Conservation (phyloP, 108 stramenopile species). For the Cyclotella cryptica region DNA sequence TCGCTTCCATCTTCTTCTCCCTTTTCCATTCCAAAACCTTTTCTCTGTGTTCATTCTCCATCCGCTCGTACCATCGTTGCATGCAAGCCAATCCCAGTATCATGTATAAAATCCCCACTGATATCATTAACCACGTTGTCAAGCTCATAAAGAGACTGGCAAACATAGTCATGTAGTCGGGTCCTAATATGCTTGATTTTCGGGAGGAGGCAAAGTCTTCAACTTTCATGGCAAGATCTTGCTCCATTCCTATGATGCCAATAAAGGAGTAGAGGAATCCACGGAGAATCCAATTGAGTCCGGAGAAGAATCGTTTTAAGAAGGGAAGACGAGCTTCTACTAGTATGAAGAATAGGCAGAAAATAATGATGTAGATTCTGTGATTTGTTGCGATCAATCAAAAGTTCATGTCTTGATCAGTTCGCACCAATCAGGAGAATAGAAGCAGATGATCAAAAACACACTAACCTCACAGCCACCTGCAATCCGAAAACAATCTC, state of each 20-base stretch:
- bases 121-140: slow-evolving; percentile 53
- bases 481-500: slow-evolving; percentile 27
- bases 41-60: slow-evolving; percentile 37
- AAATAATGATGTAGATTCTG: slow-evolving; percentile 66
- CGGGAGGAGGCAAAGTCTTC: slow-evolving; percentile 45
- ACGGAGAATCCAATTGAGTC: slow-evolving; percentile 54
- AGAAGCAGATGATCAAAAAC: neutral
- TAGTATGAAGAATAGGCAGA: slow-evolving; percentile 58
- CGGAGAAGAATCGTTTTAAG: slow-evolving; percentile 50
- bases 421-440: neutral
- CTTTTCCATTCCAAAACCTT: slow-evolving; percentile 51
- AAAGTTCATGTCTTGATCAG: no score
- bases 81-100: slow-evolving; percentile 44
- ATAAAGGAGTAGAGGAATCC: slow-evolving; percentile 86
- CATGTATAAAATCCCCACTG: slow-evolving; percentile 45
- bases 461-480: slow-evolving; percentile 32
- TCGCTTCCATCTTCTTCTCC: slow-evolving; percentile 33
- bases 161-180: slow-evolving; percentile 39
- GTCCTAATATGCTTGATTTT: slow-evolving; percentile 46
- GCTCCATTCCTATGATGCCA: slow-evolving; percentile 78
- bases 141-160: slow-evolving; percentile 42
- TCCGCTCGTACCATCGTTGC: slow-evolving; percentile 42
- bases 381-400: neutral
- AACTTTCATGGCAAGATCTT: slow-evolving; percentile 67
- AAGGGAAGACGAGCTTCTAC: slow-evolving; percentile 63